These are phyloP conservation scores for Erigeron canadensis DNA, from an alignment of 129 eudicot species.

Conservation along the genomic window DNA sequence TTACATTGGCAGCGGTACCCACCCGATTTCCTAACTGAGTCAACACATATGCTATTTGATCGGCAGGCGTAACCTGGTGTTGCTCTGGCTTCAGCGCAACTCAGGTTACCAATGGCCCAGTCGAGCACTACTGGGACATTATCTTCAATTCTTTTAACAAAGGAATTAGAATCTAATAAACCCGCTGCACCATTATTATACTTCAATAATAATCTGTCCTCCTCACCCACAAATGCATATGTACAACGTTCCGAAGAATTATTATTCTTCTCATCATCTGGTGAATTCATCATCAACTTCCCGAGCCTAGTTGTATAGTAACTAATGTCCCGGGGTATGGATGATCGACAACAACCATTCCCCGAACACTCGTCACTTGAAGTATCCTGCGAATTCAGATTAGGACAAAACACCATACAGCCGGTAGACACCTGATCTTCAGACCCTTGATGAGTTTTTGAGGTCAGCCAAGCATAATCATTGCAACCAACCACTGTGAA, in stretches of 20 bases:
- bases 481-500: background rate
- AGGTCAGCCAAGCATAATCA: background rate
- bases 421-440: background rate
- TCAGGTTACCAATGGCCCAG: conserved; percentile 31
- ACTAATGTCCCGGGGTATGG: background rate
- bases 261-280: too few relatives aligned
- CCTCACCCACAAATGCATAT: conserved; percentile 35
- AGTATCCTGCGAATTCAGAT: background rate
- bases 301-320: background rate
- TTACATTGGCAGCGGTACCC: conserved; percentile 36
- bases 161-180: conserved; percentile 8
- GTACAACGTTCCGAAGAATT: conserved; percentile 32
- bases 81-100: conserved; percentile 14
- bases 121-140: conserved; percentile 34
- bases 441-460: background rate
- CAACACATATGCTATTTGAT: conserved; percentile 31
- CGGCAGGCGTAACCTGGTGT: conserved; percentile 11
- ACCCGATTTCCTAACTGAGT: conserved; percentile 18
- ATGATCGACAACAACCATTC: background rate
- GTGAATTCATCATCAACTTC: background rate
- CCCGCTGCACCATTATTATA: conserved; percentile 9
- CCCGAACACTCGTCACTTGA: background rate
- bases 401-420: background rate
- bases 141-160: background rate
- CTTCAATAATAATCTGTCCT: conserved; percentile 8